A percentile compares a stretch with the other conserved stretches of the same genome.
Conservation (phyloP, 768 basidiomycete genomes). For the Paxillus rubicundulus region DNA sequence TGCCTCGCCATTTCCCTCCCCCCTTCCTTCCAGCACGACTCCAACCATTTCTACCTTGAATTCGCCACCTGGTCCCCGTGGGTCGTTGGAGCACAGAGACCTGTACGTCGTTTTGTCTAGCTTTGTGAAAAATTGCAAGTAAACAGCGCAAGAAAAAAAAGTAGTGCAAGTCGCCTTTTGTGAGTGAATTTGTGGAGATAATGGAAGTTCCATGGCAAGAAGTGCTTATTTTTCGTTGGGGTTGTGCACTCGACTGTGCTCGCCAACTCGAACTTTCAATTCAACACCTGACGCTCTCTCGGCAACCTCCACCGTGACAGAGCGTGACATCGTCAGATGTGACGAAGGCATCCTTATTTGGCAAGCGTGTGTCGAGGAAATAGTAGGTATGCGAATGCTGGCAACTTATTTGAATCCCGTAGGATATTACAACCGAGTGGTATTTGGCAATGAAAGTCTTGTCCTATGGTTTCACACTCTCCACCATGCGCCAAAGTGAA, state of each 20-base stretch:
- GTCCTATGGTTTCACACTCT: no score
- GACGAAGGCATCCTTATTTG: no score
- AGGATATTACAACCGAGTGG: no score
- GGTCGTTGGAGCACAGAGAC: not conserved
- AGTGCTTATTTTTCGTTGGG: conserved; percentile 25
- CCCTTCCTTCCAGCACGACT: conserved; percentile 14
- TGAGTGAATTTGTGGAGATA: conserved; percentile 18
- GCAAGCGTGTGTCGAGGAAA: no score
- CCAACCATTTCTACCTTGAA: conserved; percentile 2
- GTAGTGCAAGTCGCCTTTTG: not conserved
- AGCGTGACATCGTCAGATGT: conserved; percentile 13
- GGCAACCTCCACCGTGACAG: conserved; percentile 27
- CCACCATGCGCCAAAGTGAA: no score
- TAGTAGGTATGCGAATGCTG: no score
- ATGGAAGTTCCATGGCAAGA: conserved; percentile 35
- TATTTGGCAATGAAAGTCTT: no score
- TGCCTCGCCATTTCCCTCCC: conserved; percentile 24
- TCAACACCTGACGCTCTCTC: conserved; percentile 12
- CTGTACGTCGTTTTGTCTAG: not conserved
- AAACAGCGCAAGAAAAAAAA: conserved; percentile 9
- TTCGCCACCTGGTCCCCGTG: not conserved
- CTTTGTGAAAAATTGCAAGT: not conserved
- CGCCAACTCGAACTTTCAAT: conserved; percentile 21
- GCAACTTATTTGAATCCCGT: no score
- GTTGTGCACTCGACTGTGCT: conserved; percentile 18